Conservation (phyloP, 73 alveolate species). For the Paramecium sexaurelia region DNA sequence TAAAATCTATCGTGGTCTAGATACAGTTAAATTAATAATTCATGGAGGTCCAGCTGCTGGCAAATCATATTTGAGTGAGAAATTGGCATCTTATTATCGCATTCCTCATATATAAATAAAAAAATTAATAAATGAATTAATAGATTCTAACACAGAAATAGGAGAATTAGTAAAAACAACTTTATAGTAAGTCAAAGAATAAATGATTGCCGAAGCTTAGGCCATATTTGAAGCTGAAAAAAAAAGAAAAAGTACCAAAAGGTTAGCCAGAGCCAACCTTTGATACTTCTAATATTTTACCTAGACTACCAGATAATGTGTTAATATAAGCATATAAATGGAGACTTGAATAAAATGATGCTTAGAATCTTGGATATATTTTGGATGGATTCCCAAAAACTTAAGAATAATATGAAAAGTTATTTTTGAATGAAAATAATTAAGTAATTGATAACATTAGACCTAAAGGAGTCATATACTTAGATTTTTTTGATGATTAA, state of each 20-base stretch:
- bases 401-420: slow-evolving; percentile 56
- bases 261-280: slow-evolving; percentile 68
- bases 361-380: slow-evolving; percentile 63
- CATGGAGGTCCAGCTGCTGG: slow-evolving; percentile 78
- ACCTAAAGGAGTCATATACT: slow-evolving; percentile 60
- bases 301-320: slow-evolving; percentile 58
- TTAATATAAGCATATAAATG: slow-evolving; percentile 49
- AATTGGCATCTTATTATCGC: neutral
- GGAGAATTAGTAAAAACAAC: slow-evolving; percentile 53
- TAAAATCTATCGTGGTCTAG: slow-evolving; percentile 77
- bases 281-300: slow-evolving; percentile 42
- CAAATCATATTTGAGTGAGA: slow-evolving; percentile 67
- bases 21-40: slow-evolving; percentile 73
- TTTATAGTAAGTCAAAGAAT: slow-evolving; percentile 15
- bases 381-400: slow-evolving; percentile 72
- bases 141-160: slow-evolving; percentile 8
- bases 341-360: slow-evolving; percentile 58
- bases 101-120: neutral
- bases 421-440: slow-evolving; percentile 32
- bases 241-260: slow-evolving; percentile 58
- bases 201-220: slow-evolving; percentile 34
- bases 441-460: neutral
- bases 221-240: slow-evolving; percentile 59
- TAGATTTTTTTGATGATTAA: slow-evolving; percentile 23
- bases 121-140: neutral